Evolutionary conservation across 2,329 filamentous ascomycete species (phyloP).

Genomic region (Colletotrichum caudatum): DNA sequence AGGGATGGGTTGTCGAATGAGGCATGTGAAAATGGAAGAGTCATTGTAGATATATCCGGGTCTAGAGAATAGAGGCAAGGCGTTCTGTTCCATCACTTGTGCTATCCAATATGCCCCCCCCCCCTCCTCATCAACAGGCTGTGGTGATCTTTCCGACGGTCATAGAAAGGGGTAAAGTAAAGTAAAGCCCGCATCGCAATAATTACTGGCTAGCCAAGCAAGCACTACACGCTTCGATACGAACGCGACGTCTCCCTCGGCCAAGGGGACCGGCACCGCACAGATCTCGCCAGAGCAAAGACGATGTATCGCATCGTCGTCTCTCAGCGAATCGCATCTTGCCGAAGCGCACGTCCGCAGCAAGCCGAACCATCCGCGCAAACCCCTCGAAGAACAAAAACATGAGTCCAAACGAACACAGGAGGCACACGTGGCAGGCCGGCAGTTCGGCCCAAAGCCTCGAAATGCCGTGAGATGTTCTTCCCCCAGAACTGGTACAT

Average conservation of each 20-base stretch:
- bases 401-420: constrained; percentile 3
- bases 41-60: neutral
- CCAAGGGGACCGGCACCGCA: neutral
- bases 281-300: neutral
- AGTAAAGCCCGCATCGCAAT: neutral
- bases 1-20: constrained; percentile 79
- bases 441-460: constrained; percentile 4
- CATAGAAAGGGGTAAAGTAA: neutral
- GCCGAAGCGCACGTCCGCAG: neutral
- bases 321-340: neutral
- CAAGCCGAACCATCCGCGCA: neutral
- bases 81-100: neutral
- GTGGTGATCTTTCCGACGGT: neutral
- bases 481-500: constrained; percentile 1
- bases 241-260: neutral
- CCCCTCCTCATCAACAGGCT: neutral
- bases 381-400: neutral
- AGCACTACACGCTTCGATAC: neutral
- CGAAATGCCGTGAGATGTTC: neutral
- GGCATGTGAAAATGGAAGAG: constrained; percentile 2
- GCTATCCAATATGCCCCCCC: neutral
- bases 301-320: neutral
- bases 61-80: constrained; percentile 3
- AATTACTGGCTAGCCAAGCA: neutral
- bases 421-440: constrained; percentile 17